Percentiles rank a stretch among this genome's conserved stretches.
phyloP scores from a whole-genome alignment of 495 filamentous ascomycete species.

The Aspergillus saccharolyticus region DNA sequence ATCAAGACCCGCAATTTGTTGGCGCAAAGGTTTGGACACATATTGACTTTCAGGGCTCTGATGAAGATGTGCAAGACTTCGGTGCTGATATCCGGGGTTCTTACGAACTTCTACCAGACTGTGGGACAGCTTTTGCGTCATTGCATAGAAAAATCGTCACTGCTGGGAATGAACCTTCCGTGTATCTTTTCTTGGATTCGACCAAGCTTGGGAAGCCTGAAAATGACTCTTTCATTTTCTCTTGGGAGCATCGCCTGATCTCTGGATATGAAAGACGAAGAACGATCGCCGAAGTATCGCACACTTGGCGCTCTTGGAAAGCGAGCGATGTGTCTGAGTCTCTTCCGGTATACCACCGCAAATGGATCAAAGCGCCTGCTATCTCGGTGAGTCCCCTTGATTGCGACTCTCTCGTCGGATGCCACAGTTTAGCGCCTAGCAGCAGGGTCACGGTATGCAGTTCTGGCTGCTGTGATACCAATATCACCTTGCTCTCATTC shows the following conservation, averaged over 20 bases:
- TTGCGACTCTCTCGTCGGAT: slow-evolving; percentile 9
- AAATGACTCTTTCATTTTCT: slow-evolving; percentile 63
- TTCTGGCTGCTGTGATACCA: slow-evolving; percentile 21
- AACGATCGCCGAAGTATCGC: slow-evolving; percentile 39
- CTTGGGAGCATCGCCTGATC: slow-evolving; percentile 45
- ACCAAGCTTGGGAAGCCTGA: slow-evolving; percentile 37
- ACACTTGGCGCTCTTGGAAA: slow-evolving; percentile 28
- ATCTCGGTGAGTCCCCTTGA: slow-evolving; percentile 11
- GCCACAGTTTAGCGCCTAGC: slow-evolving; percentile 13
- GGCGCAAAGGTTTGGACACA: slow-evolving; percentile 38
- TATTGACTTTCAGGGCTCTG: slow-evolving; percentile 28
- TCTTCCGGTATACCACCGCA: slow-evolving; percentile 24
- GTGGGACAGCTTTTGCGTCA: slow-evolving; percentile 59
- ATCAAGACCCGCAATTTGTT: slow-evolving; percentile 30
- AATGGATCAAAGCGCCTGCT: slow-evolving; percentile 14
- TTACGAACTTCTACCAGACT: slow-evolving; percentile 55
- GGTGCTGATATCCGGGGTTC: slow-evolving; percentile 47
- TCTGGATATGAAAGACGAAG: slow-evolving; percentile 50
- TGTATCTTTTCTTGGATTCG: slow-evolving; percentile 67
- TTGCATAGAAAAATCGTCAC: slow-evolving; percentile 48
- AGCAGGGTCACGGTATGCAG: slow-evolving; percentile 13
- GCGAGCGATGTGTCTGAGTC: slow-evolving; percentile 2
- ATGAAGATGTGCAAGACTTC: slow-evolving; percentile 25
- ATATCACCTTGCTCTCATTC: slow-evolving; percentile 26
- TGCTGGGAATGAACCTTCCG: slow-evolving; percentile 13